A percentile compares a stretch with the other conserved stretches of the same genome.
Conservation (phyloP, 345 rosid genomes). For the Microcos paniculata region DNA sequence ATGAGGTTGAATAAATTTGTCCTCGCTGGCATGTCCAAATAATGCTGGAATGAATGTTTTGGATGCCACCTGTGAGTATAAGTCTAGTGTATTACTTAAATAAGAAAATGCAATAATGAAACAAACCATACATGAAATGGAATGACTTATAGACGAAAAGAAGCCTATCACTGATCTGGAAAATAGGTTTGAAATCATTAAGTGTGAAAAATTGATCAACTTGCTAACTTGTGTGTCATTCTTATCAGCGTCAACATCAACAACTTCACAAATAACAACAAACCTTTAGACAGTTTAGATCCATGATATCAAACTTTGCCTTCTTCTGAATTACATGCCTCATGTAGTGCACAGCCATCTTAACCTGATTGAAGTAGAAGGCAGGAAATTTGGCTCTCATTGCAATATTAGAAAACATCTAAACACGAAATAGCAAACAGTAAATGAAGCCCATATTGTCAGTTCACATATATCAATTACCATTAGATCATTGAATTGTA, state of each 20-base stretch:
- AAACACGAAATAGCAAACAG: conserved; percentile 14
- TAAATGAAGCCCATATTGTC: background rate
- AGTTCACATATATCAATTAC: conserved; percentile 8
- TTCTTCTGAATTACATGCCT: conserved; percentile 78
- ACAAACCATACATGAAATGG: background rate
- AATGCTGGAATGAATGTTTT: conserved; percentile 90
- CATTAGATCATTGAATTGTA: background rate
- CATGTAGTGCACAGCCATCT: conserved; percentile 96
- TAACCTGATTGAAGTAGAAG: conserved; percentile 53
- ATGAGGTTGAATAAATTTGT: conserved; percentile 86
- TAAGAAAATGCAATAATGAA: background rate
- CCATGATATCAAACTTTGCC: conserved; percentile 97
- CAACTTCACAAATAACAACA: conserved; percentile 8
- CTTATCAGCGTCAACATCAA: conserved; percentile 7
- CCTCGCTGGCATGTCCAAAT: conserved; percentile 90
- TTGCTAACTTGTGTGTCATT: background rate
- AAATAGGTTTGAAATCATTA: background rate
- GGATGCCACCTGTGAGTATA: conserved; percentile 64
- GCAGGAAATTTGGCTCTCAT: conserved; percentile 3
- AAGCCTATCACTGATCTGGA: conserved; percentile 1
- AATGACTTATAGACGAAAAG: background rate
- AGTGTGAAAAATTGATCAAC: background rate
- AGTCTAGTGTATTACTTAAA: conserved; percentile 10
- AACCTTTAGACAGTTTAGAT: conserved; percentile 89
- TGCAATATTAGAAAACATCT: background rate